phyloP scores from a whole-genome alignment of 306 rosid genomes.

The Styphnolobium japonicum region DNA sequence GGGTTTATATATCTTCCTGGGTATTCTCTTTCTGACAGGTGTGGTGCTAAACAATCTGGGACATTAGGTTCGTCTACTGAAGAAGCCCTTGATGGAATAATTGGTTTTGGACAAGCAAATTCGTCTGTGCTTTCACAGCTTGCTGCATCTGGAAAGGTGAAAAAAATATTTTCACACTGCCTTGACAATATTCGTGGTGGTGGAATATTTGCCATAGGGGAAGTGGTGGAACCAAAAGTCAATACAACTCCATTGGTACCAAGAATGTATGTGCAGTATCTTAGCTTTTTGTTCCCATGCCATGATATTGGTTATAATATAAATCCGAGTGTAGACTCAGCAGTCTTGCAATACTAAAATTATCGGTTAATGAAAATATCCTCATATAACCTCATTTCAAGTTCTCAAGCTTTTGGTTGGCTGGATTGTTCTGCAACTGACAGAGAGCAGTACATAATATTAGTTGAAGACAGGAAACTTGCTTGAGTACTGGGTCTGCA shows the following conservation, averaged over 20 bases:
- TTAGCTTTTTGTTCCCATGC: conserved; percentile 16
- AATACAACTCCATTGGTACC: conserved; percentile 69
- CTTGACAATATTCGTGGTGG: conserved; percentile 81
- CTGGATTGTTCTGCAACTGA: conserved; percentile 11
- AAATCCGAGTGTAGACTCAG: conserved; percentile 9
- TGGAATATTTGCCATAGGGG: conserved; percentile 96
- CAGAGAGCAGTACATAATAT: background rate
- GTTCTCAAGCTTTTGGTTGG: background rate
- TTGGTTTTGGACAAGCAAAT: conserved; percentile 98
- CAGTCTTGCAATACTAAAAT: background rate
- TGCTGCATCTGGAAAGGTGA: conserved; percentile 81
- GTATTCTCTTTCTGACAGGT: conserved; percentile 48
- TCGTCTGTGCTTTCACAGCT: conserved; percentile 91
- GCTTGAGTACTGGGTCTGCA: background rate
- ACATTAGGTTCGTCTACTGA: conserved; percentile 50
- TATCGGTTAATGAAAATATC: background rate
- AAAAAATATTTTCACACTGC: conserved; percentile 86
- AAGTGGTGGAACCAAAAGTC: conserved; percentile 85
- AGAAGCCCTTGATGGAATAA: conserved; percentile 79
- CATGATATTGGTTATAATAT: conserved; percentile 18
- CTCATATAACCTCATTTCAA: background rate
- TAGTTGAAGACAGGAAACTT: background rate
- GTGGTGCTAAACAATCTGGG: conserved; percentile 77
- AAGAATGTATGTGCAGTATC: conserved; percentile 60
- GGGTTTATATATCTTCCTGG: background rate